These are phyloP conservation scores for Agroathelia rolfsii DNA, from an alignment of 1,284 basidiomycete genomes.

Conservation along the genomic window DNA sequence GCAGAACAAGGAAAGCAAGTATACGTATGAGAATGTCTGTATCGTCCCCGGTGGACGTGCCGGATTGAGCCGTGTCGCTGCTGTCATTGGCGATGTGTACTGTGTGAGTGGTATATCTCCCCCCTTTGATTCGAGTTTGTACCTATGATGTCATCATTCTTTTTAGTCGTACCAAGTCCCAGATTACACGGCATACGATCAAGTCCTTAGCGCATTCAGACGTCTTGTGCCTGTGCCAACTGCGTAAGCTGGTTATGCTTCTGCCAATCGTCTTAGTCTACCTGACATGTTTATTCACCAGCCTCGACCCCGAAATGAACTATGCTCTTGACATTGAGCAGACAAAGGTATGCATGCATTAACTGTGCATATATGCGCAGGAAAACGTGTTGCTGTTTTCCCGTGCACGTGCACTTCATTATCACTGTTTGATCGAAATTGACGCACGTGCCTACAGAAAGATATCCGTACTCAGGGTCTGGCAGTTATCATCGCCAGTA, in stretches of 20 bases:
- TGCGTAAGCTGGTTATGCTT: constrained; percentile 39
- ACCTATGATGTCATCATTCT: constrained; percentile 2
- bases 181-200: constrained; percentile 82
- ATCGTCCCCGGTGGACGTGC: constrained; percentile 87
- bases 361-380: neutral
- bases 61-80: constrained; percentile 83
- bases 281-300: constrained; percentile 16
- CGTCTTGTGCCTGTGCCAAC: constrained; percentile 85
- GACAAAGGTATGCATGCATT: constrained; percentile 17
- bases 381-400: constrained; percentile 44
- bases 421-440: constrained; percentile 9
- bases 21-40: constrained; percentile 86
- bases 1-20: constrained; percentile 68
- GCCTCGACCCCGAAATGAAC: constrained; percentile 50
- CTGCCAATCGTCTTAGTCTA: constrained; percentile 8
- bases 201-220: constrained; percentile 82
- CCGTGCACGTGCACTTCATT: neutral
- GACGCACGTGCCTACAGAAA: constrained; percentile 30
- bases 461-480: constrained; percentile 76
- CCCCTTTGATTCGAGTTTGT: constrained; percentile 2
- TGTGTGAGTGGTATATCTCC: constrained; percentile 34
- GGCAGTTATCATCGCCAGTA: constrained; percentile 81
- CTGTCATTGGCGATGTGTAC: constrained; percentile 81
- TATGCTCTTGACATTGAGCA: constrained; percentile 67
- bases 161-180: constrained; percentile 74